Evolutionary conservation across 2,329 filamentous ascomycete species (phyloP), one percentile per base, ranked within the genome.

Genomic region (Bipolaris victoriae): DNA sequence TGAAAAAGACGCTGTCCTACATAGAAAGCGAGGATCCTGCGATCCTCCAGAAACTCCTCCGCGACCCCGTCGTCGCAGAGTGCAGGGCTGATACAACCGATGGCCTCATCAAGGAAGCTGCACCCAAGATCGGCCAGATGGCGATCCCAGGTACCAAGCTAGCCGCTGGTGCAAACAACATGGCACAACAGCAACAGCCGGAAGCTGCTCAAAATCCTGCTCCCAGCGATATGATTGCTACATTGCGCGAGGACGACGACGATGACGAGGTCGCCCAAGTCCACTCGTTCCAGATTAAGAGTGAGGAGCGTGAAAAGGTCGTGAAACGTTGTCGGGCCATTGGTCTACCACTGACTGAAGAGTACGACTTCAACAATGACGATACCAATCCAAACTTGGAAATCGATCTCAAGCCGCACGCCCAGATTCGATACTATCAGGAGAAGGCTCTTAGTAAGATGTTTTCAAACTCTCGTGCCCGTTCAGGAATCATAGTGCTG

Each of bases 381-480:
- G 86, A 90, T 59, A 84, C 87, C 66, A 99, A 98, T 70, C 86
- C 94, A 0, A 97, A 91, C 49, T 81, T 99, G 35, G 92, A 98
- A 55, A 99, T 99, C 66, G 94, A 98, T 74, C 82, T 98, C 47
- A 90, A 90, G 67, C 93, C 94, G 0, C 88, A 89, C 55, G 94
- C 93, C 0, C 90, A 94, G 70, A 98, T 98, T 73, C 88, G 94
- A 74, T 88, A 86, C 80, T 99, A 99, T 68, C 95, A 99, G 75
- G 95, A 99, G 77, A 96, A 97, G 79, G 96, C 92, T 64, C 82
- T 99, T 9, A 96, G 91, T 80, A 99, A 99, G 77, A 99, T 99
- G 95, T 99, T 99, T 75, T 94, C 95, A 72, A 99, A 99, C 72
- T 94, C 94, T 48, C 89, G 95, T 77, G 95, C 95, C 13, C 95